Conservation (phyloP, 106 monocot genomes). For the Dioscorea alata region DNA sequence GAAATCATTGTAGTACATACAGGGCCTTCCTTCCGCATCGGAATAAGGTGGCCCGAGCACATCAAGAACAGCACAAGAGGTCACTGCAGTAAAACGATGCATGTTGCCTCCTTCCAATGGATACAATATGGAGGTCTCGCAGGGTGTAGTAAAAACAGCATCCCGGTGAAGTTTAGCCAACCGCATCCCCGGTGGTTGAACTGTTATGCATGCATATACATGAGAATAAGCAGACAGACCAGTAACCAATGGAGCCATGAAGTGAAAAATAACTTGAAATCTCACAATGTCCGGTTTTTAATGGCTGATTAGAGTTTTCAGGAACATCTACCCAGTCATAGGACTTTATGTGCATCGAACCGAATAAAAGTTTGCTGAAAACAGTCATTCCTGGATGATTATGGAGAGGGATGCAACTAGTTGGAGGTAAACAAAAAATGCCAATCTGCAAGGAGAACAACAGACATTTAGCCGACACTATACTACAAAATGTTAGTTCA, state of each 20-base stretch:
- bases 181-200: conserved; percentile 13
- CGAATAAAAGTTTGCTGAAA: conserved; percentile 83
- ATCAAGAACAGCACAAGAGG: conserved; percentile 75
- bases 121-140: conserved; percentile 80
- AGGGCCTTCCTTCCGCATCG: conserved; percentile 54
- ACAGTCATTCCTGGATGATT: conserved; percentile 97
- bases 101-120: conserved; percentile 84
- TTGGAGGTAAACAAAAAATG: conserved; percentile 70
- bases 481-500: neutral
- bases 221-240: neutral
- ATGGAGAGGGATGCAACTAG: conserved; percentile 69
- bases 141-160: conserved; percentile 64
- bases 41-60: conserved; percentile 92
- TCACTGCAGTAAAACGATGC: conserved; percentile 71
- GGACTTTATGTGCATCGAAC: conserved; percentile 85
- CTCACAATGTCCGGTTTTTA: conserved; percentile 12
- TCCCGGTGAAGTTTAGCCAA: conserved; percentile 56
- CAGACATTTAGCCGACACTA: neutral
- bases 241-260: neutral
- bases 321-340: conserved; percentile 63
- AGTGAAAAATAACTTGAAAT: neutral
- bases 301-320: conserved; percentile 1
- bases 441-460: conserved; percentile 49
- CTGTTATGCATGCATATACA: conserved; percentile 6
- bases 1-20: conserved; percentile 63